Conservation (phyloP, 2,329 filamentous ascomycete genomes). For the Talaromyces islandicus region DNA sequence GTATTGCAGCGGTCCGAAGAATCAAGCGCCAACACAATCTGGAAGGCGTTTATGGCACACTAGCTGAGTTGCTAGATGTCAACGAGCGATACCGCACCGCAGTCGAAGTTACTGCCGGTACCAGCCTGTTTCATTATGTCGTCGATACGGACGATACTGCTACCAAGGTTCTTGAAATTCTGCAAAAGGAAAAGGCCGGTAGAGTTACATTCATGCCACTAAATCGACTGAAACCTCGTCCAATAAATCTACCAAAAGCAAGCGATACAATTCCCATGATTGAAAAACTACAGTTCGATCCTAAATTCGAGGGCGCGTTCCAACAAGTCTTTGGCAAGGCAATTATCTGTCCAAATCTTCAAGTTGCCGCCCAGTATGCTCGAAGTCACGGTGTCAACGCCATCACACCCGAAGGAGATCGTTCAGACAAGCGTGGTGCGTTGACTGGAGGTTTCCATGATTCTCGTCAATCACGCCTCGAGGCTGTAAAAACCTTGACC, state of each 20-base stretch:
- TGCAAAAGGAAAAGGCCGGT: conserved; percentile 74
- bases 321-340: conserved; percentile 93
- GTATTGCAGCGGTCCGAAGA: conserved; percentile 77
- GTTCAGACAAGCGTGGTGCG: conserved; percentile 89
- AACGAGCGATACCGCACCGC: conserved; percentile 79
- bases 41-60: conserved; percentile 80
- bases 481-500: conserved; percentile 69
- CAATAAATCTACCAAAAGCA: conserved; percentile 72
- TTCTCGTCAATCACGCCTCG: conserved; percentile 75
- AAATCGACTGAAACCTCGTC: conserved; percentile 67
- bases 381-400: conserved; percentile 86
- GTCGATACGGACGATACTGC: conserved; percentile 89
- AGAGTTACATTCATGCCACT: conserved; percentile 93
- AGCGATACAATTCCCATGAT: conserved; percentile 84
- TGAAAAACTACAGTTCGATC: conserved; percentile 74
- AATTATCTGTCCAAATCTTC: conserved; percentile 85
- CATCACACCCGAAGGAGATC: conserved; percentile 91
- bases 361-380: conserved; percentile 83
- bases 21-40: conserved; percentile 75
- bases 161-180: conserved; percentile 68
- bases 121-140: conserved; percentile 90
- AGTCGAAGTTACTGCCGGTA: conserved; percentile 86
- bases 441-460: conserved; percentile 95
- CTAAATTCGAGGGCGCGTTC: conserved; percentile 75
- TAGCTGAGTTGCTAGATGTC: conserved; percentile 89